Percentiles rank a stretch among this genome's conserved stretches.
These are phyloP conservation scores for Heliocybe sulcata DNA, from an alignment of 1,284 basidiomycete genomes.

Conservation along the genomic window DNA sequence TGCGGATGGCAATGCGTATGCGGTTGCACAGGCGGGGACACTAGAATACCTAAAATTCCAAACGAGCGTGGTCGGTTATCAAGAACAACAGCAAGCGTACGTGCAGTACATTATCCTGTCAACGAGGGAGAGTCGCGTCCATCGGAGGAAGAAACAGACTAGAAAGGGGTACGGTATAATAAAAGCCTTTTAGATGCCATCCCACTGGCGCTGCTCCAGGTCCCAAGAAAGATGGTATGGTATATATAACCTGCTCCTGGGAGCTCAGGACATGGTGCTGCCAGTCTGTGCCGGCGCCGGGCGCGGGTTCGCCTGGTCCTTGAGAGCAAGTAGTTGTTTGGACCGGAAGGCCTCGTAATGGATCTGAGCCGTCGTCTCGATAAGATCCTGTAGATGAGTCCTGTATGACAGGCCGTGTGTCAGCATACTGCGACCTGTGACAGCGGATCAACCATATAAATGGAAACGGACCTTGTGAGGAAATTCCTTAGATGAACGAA, in stretches of 20 bases:
- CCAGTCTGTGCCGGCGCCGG: conserved; percentile 27
- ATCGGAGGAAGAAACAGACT: neutral
- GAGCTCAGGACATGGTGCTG: neutral
- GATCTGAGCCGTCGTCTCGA: conserved; percentile 97
- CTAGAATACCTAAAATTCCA: neutral
- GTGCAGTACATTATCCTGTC: neutral
- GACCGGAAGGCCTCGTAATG: conserved; percentile 99
- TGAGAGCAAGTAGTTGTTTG: conserved; percentile 91
- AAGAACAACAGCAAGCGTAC: neutral
- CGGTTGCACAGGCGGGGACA: too few species aligned
- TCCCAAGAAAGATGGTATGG: neutral
- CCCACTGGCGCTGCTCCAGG: neutral
- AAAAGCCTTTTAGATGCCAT: neutral
- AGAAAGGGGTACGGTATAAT: neutral
- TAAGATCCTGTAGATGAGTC: conserved; percentile 96
- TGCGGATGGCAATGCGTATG: too few species aligned
- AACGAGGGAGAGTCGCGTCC: neutral
- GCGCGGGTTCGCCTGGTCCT: conserved; percentile 70
- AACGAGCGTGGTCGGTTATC: neutral
- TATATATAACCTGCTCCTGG: neutral
- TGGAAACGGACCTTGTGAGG: conserved; percentile 64
- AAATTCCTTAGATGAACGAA: conserved; percentile 97
- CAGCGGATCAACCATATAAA: neutral
- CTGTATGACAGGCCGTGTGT: conserved; percentile 26
- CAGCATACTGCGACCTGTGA: neutral